phyloP scores from a whole-genome alignment of 164 flowering plant genomes.

The Magnolia sinica region DNA sequence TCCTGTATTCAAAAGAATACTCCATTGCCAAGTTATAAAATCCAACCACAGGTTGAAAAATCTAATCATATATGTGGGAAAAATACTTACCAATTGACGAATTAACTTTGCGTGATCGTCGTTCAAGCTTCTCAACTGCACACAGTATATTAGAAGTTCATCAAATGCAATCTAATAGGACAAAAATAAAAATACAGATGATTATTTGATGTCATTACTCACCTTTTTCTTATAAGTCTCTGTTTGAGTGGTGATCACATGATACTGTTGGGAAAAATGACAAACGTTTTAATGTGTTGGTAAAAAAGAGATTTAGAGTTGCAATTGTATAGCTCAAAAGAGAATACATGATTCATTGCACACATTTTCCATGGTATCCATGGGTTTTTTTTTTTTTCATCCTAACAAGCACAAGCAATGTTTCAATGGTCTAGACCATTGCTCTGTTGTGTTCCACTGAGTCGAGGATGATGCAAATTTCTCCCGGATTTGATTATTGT shows the following conservation, averaged over 20 bases:
- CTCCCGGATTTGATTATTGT: too few species aligned
- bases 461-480: too few species aligned
- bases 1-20: neutral
- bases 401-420: too few species aligned
- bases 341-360: neutral
- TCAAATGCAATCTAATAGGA: neutral
- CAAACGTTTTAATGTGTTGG: neutral
- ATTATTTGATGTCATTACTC: neutral
- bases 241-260: constrained; percentile 1
- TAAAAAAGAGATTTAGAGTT: neutral
- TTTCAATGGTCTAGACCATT: too few species aligned
- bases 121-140: neutral
- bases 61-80: neutral
- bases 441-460: too few species aligned
- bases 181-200: neutral
- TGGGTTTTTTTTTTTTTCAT: too few species aligned
- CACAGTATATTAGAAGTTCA: neutral
- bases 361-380: neutral
- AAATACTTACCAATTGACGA: neutral
- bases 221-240: constrained; percentile 1
- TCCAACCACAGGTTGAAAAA: neutral
- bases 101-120: neutral
- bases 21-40: neutral
- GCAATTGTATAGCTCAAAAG: neutral
- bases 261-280: neutral